These are phyloP conservation scores for Pezicula carpinea DNA, from an alignment of 2,329 filamentous ascomycete genomes.

Conservation along the genomic window DNA sequence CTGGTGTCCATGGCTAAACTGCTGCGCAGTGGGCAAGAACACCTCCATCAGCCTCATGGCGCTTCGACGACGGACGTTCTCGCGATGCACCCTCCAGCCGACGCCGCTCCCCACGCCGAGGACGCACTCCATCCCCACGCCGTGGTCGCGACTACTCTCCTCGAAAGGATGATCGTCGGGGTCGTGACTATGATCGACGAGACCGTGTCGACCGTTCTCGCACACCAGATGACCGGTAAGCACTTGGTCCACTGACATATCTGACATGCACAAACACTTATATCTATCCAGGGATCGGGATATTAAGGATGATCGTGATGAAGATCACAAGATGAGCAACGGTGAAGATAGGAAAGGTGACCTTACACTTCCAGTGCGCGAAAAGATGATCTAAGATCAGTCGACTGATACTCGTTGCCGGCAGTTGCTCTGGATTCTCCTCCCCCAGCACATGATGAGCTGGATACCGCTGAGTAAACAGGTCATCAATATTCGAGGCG, in stretches of 20 bases:
- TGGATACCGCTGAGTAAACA: constrained; percentile 82
- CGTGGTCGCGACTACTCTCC: constrained; percentile 74
- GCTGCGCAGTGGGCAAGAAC: constrained; percentile 84
- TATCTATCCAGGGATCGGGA: constrained; percentile 35
- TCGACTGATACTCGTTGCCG: constrained; percentile 19
- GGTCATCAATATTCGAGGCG: constrained; percentile 18
- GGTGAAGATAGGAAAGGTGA: constrained; percentile 88
- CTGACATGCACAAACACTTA: neutral
- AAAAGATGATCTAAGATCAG: constrained; percentile 14
- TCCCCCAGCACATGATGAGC: constrained; percentile 82
- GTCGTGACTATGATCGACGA: constrained; percentile 69
- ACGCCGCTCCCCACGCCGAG: constrained; percentile 59
- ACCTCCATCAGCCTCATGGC: constrained; percentile 95
- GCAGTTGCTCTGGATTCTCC: constrained; percentile 65
- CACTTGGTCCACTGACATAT: neutral
- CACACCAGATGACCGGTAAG: constrained; percentile 60
- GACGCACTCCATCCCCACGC: constrained; percentile 75
- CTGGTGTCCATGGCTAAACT: neutral
- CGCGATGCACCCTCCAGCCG: constrained; percentile 31
- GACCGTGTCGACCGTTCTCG: constrained; percentile 68
- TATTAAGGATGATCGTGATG: constrained; percentile 58
- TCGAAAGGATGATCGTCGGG: constrained; percentile 80
- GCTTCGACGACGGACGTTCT: constrained; percentile 81
- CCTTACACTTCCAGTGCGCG: constrained; percentile 20
- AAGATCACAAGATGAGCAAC: constrained; percentile 73